phyloP scores from a whole-genome alignment of 176 grass and related monocot genomes.

The Stipa capillata region DNA sequence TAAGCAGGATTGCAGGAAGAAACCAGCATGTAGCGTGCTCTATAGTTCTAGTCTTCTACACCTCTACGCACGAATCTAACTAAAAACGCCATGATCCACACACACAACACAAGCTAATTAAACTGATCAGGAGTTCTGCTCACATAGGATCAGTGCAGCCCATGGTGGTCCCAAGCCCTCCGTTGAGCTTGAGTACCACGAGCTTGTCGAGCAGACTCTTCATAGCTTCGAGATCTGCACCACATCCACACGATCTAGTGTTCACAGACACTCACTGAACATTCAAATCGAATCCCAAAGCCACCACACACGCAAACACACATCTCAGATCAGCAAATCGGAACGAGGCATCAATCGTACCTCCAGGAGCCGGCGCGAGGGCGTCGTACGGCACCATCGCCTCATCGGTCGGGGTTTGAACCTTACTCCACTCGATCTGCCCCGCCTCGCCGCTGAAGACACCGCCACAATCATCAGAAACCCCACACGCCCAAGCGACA shows the following conservation, averaged over 20 bases:
- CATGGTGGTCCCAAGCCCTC: slow-evolving; percentile 79
- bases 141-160: slow-evolving; percentile 73
- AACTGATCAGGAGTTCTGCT: neutral
- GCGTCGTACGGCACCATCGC: slow-evolving; percentile 62
- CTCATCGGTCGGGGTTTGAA: slow-evolving; percentile 81
- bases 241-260: neutral
- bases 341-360: slow-evolving; percentile 15
- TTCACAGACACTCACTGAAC: neutral
- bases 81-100: neutral
- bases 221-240: slow-evolving; percentile 54
- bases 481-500: neutral
- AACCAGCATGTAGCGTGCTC: neutral
- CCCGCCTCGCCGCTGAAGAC: slow-evolving; percentile 51
- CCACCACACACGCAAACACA: neutral
- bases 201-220: slow-evolving; percentile 86
- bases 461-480: neutral
- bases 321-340: neutral
- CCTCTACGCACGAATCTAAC: neutral
- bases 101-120: neutral
- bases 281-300: neutral
- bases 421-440: slow-evolving; percentile 88
- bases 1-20: neutral
- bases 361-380: slow-evolving; percentile 46
- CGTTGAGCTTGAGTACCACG: slow-evolving; percentile 86
- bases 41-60: neutral